Evolutionary conservation across 2,329 filamentous ascomycete species (phyloP).

Genomic region (Claviceps digitariae): DNA sequence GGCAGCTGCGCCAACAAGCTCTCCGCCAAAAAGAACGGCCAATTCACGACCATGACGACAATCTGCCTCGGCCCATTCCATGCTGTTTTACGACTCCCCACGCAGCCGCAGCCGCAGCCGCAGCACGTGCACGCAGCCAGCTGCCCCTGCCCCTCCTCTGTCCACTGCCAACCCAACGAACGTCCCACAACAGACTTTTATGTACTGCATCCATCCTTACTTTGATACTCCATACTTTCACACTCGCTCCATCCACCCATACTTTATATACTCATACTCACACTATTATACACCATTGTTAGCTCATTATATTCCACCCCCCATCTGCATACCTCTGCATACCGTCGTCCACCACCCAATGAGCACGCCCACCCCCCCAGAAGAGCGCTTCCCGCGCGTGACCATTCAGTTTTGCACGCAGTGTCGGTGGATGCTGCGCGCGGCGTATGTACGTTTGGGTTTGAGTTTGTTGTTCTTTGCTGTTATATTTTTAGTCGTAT

Average conservation of each 20-base stretch:
- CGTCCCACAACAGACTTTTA: neutral
- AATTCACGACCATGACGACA: too few species aligned
- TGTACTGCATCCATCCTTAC: neutral
- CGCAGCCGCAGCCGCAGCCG: neutral
- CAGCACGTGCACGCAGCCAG: neutral
- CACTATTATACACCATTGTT: too few species aligned
- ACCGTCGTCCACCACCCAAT: neutral
- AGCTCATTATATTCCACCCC: too few species aligned
- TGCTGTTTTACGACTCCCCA: neutral
- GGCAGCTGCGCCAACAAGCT: too few species aligned
- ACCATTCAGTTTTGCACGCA: constrained; percentile 90
- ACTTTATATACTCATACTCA: too few species aligned
- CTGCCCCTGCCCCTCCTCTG: neutral
- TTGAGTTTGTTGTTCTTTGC: neutral
- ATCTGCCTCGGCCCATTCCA: too few species aligned
- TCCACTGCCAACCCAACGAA: neutral
- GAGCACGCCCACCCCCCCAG: neutral
- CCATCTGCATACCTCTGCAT: too few species aligned
- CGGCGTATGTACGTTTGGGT: constrained; percentile 55
- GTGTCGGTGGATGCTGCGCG: constrained; percentile 82
- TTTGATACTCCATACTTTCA: neutral
- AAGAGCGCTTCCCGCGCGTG: constrained; percentile 24
- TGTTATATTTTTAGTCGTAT: too few species aligned
- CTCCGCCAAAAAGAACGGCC: too few species aligned
- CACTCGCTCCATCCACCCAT: too few species aligned